A percentile compares a stretch with the other conserved stretches of the same genome.
These are phyloP conservation scores for Citropsis articulata DNA, from an alignment of 345 rosid species.

Conservation along the genomic window DNA sequence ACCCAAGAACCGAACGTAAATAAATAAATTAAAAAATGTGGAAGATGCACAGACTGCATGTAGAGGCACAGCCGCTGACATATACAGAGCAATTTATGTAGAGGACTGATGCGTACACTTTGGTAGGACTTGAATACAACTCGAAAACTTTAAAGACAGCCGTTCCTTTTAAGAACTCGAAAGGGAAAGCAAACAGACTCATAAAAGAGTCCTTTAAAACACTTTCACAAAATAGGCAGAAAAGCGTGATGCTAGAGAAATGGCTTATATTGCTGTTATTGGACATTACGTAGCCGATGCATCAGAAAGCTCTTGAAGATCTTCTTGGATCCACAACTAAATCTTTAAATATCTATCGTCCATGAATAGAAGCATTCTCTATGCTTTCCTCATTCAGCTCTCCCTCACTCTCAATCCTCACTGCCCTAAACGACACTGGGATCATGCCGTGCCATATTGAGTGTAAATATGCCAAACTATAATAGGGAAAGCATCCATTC, in stretches of 20 bases:
- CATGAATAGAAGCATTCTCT: constrained; percentile 30
- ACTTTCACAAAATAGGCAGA: constrained; percentile 19
- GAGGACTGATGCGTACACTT: neutral
- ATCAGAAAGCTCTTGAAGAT: constrained; percentile 55
- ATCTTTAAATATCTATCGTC: constrained; percentile 31
- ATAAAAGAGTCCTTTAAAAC: neutral
- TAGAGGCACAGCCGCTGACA: neutral
- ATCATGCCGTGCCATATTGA: constrained; percentile 8
- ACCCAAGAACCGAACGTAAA: too few relatives aligned
- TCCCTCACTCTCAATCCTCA: constrained; percentile 10
- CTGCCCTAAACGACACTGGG: constrained; percentile 14
- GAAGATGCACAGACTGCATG: neutral
- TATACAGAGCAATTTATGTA: neutral
- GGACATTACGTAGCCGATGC: too few relatives aligned
- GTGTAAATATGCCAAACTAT: constrained; percentile 32
- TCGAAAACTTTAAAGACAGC: neutral
- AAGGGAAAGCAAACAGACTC: constrained; percentile 27
- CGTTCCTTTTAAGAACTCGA: neutral
- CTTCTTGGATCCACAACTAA: constrained; percentile 55
- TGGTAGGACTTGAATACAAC: neutral
- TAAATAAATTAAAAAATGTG: too few relatives aligned
- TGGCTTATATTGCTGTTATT: constrained; percentile 33
- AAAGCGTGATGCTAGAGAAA: constrained; percentile 30
- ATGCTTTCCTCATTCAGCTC: constrained; percentile 17
- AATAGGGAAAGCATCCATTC: constrained; percentile 33